These are phyloP conservation scores for Solanum hybrid DNA, from an alignment of 305 asterid species.

Conservation along the genomic window DNA sequence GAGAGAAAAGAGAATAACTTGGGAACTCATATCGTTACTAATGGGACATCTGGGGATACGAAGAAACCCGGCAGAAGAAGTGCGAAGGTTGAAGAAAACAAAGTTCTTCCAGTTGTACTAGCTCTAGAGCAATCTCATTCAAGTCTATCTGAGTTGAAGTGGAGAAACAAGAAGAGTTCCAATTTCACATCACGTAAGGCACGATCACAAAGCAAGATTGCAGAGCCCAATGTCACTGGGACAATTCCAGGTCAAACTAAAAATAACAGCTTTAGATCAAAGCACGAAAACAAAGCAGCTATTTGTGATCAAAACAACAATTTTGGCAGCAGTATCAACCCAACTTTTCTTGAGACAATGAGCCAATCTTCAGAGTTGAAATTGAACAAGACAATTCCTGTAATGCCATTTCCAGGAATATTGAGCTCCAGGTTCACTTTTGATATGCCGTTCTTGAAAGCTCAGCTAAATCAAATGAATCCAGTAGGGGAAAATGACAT, in stretches of 20 bases:
- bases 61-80: neutral
- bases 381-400: slow-evolving; percentile 6
- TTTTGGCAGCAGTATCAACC: neutral
- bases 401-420: neutral
- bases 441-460: slow-evolving; percentile 55
- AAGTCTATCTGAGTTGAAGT: slow-evolving; percentile 21
- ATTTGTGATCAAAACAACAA: neutral
- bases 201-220: neutral
- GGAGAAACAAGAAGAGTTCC: slow-evolving; percentile 38
- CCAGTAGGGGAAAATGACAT: neutral
- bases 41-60: neutral
- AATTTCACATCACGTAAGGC: neutral
- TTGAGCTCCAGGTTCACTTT: slow-evolving; percentile 34
- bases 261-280: neutral
- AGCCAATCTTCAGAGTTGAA: neutral
- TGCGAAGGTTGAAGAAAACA: slow-evolving; percentile 5
- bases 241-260: neutral
- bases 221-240: neutral
- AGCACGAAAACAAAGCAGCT: neutral
- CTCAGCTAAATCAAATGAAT: slow-evolving; percentile 46
- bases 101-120: slow-evolving; percentile 45
- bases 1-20: slow-evolving; percentile 3
- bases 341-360: neutral
- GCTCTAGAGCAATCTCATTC: slow-evolving; percentile 58
- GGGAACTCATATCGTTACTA: neutral